These are phyloP conservation scores for Globisporangium cederbergense DNA, from an alignment of 352 stramenopile species.

Conservation along the genomic window DNA sequence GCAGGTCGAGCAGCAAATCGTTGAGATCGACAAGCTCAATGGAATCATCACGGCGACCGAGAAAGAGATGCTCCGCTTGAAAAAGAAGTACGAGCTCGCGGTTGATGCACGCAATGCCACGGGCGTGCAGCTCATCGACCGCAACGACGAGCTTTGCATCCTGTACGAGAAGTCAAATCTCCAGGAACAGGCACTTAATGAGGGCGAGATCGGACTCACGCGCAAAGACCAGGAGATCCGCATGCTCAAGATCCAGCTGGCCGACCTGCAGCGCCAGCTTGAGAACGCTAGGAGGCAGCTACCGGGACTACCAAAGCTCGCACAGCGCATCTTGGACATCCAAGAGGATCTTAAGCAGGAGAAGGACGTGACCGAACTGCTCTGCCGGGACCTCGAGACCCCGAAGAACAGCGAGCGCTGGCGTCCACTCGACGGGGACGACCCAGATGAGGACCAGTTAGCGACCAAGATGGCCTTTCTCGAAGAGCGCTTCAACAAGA, in stretches of 20 bases:
- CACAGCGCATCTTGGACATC: slow-evolving; percentile 71
- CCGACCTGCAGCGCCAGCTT: slow-evolving; percentile 68
- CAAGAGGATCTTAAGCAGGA: slow-evolving; percentile 85
- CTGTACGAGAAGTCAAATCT: slow-evolving; percentile 93
- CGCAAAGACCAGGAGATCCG: slow-evolving; percentile 82
- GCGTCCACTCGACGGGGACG: slow-evolving; percentile 84
- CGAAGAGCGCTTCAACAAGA: slow-evolving; percentile 84
- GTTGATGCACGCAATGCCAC: slow-evolving; percentile 87
- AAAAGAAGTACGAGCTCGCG: slow-evolving; percentile 88
- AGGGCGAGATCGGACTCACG: slow-evolving; percentile 76
- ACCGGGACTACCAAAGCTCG: slow-evolving; percentile 76
- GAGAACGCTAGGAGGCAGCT: slow-evolving; percentile 71
- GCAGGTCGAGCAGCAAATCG: slow-evolving; percentile 93
- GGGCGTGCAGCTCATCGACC: slow-evolving; percentile 92
- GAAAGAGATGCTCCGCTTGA: slow-evolving; percentile 90
- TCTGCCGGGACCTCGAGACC: slow-evolving; percentile 90
- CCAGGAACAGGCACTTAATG: slow-evolving; percentile 80
- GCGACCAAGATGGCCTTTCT: slow-evolving; percentile 79
- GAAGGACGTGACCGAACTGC: slow-evolving; percentile 83
- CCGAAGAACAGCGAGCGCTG: slow-evolving; percentile 87
- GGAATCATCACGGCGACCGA: slow-evolving; percentile 91
- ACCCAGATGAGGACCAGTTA: slow-evolving; percentile 89
- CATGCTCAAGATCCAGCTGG: slow-evolving; percentile 71
- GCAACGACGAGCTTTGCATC: slow-evolving; percentile 95
- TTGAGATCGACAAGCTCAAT: slow-evolving; percentile 95